Evolutionary conservation across 371 early-diverging fungal species (phyloP).

Genomic region (Actinomortierella wolfii): DNA sequence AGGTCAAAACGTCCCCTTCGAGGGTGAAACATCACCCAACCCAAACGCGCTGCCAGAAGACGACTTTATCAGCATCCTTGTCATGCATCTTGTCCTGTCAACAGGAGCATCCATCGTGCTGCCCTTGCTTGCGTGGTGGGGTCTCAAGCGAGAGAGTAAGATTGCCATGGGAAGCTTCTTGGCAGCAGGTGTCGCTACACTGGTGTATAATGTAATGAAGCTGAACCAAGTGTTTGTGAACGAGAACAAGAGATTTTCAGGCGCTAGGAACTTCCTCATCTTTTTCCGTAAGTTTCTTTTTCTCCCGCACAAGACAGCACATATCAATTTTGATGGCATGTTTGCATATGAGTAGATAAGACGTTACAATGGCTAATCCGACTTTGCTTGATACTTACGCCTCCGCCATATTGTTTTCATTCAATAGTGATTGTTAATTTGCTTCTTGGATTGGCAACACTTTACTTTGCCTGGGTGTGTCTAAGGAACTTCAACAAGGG

Average conservation of each 20-base stretch:
- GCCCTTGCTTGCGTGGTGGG: constrained; percentile 79
- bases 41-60: constrained; percentile 15
- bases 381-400: constrained; percentile 54
- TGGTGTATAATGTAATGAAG: constrained; percentile 45
- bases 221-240: constrained; percentile 36
- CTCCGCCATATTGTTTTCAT: constrained; percentile 53
- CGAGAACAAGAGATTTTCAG: constrained; percentile 16
- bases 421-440: constrained; percentile 65
- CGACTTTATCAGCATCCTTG: constrained; percentile 14
- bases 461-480: constrained; percentile 56
- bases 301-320: too few relatives aligned
- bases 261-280: constrained; percentile 40
- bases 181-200: constrained; percentile 33
- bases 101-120: constrained; percentile 75
- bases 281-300: constrained; percentile 35
- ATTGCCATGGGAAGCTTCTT: constrained; percentile 34
- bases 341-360: too few relatives aligned
- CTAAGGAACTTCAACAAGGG: constrained; percentile 86
- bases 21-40: constrained; percentile 52
- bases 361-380: too few relatives aligned
- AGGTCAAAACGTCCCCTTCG: constrained; percentile 28
- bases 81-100: constrained; percentile 73
- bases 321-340: too few relatives aligned
- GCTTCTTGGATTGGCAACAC: constrained; percentile 55
- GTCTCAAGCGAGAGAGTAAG: constrained; percentile 51